phyloP scores from a whole-genome alignment of 2,329 filamentous ascomycete genomes.

The Colletotrichum falcatum region DNA sequence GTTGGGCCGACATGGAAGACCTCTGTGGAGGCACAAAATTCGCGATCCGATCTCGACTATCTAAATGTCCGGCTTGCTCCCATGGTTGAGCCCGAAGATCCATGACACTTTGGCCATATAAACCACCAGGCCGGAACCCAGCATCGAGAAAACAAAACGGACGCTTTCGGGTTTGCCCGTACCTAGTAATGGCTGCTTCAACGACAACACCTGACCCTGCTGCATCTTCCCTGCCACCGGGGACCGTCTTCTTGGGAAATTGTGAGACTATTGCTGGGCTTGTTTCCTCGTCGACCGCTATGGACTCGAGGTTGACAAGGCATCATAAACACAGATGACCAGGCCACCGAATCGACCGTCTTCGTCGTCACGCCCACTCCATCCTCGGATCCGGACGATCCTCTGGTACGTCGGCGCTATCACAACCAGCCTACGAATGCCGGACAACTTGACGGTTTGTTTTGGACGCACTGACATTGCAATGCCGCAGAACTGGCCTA shows the following conservation, averaged over 20 bases:
- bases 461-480: background rate
- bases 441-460: too few relatives aligned
- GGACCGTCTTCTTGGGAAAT: conserved; percentile 29
- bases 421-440: background rate
- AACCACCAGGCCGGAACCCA: conserved; percentile 11
- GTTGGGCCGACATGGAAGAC: background rate
- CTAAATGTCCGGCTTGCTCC: conserved; percentile 3
- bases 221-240: conserved; percentile 11
- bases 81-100: background rate
- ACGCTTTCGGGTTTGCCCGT: background rate
- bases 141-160: too few relatives aligned
- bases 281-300: background rate
- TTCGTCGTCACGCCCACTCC: conserved; percentile 37
- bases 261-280: conserved; percentile 2
- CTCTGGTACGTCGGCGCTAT: conserved; percentile 43
- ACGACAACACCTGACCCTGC: background rate
- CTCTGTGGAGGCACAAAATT: background rate
- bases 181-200: background rate
- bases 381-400: conserved; percentile 48
- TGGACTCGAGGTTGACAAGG: background rate
- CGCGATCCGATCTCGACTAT: background rate
- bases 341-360: conserved; percentile 6
- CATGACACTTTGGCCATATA: background rate
- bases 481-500: conserved; percentile 47
- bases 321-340: background rate